These are phyloP conservation scores for Tolypocladium pustulatum DNA, from an alignment of 2,329 filamentous ascomycete species.

Conservation along the genomic window DNA sequence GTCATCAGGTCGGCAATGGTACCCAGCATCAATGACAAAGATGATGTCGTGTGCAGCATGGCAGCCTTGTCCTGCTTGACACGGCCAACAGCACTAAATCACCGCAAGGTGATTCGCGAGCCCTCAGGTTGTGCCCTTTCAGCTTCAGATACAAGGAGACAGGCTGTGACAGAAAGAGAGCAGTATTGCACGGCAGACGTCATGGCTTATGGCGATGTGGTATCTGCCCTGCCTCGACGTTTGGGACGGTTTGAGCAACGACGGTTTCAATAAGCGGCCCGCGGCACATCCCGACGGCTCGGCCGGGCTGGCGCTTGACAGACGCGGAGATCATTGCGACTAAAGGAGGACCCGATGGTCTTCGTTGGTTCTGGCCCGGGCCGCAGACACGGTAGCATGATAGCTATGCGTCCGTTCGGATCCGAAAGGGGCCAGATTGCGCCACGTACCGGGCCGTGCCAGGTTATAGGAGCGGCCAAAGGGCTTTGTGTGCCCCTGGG, in stretches of 20 bases:
- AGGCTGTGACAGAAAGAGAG: neutral
- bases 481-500: neutral
- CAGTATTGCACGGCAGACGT: neutral
- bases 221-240: neutral
- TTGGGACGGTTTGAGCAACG: neutral
- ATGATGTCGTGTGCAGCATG: neutral
- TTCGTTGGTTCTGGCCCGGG: neutral
- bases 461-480: neutral
- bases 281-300: neutral
- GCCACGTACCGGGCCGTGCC: neutral
- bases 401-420: neutral
- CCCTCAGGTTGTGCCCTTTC: neutral
- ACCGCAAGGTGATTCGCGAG: neutral
- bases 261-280: neutral
- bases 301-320: neutral
- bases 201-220: neutral
- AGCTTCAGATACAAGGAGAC: neutral
- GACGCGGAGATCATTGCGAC: neutral
- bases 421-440: neutral
- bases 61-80: neutral
- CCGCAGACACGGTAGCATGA: neutral
- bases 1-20: neutral
- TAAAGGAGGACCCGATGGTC: neutral
- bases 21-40: neutral
- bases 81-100: neutral